Evolutionary conservation across 148 eudicot genomes (phyloP), one percentile per base, ranked within the genome.

Genomic region (Silene latifolia): DNA sequence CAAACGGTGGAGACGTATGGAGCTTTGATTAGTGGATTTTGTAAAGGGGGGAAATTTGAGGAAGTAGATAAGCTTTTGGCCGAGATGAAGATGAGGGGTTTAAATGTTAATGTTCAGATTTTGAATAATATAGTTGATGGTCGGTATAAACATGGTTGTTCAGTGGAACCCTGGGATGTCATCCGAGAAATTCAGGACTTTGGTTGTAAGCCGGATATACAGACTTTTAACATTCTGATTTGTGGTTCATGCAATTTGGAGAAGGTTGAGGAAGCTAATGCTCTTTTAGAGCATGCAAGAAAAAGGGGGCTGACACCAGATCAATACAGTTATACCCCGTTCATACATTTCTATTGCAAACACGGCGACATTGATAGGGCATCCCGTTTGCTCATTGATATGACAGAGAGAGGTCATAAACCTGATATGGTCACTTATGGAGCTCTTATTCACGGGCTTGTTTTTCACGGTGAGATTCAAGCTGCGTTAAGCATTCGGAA

Each of bases 371-470:
- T 85, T 77, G 89, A 90, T 53, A 87, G 72, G 83, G 96, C 96
- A 78, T 87, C 85, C 3, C 42, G 77, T 62, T 72, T 94, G 78
- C 83, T 92, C 15, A 80, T 88, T 76, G 83, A 85, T 73, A 87
- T 90, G 97, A 86, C 85, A 21, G 81, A 89, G 77, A 77, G 72
- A 67, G 96, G 98, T 60, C 80, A 84, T 67, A 86, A 58, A 67
- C 90, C 89, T 39, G 98, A 94, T 85, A 72, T 86, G 71, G 80
- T 84, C 61, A 87, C 97, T 66, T 94, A 90, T 82, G 93, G 89
- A 72, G 89, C 97, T 75, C 93, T 94, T 75, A 63, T 92, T 10
- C 90, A 91, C 78, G 97, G 98, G 39, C 86, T 94, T 75, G 91
- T 94, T 74, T 77, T 72, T 75, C 63, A 78, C 17, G 97, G 97